Percentiles rank a stretch among this genome's conserved stretches.
Evolutionary conservation across 768 basidiomycete genomes (phyloP).

Genomic region (Suillus paluster): DNA sequence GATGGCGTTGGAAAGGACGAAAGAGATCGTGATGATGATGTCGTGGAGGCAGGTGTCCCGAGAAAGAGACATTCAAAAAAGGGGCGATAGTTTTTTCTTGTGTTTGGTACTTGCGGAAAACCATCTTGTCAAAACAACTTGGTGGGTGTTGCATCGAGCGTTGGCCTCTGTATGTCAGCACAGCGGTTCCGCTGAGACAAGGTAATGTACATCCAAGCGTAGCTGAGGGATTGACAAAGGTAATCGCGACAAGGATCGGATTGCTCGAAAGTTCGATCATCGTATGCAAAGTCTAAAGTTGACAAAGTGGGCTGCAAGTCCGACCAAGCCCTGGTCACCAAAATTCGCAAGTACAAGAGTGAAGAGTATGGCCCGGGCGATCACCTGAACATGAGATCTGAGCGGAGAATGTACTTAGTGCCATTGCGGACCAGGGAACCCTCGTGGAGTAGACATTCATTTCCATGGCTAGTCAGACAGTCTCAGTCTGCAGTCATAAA

Average conservation of each 20-base stretch:
- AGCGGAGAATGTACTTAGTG: slow-evolving; percentile 75
- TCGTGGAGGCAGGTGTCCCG: slow-evolving; percentile 90
- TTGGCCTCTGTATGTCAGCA: not conserved
- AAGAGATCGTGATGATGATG: slow-evolving; percentile 90
- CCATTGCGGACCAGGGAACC: slow-evolving; percentile 60
- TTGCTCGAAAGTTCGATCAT: not conserved
- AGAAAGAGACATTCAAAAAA: slow-evolving; percentile 58
- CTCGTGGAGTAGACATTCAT: slow-evolving; percentile 74
- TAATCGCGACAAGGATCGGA: no score
- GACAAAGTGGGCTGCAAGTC: not conserved
- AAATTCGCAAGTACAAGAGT: not conserved
- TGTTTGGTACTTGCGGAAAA: not conserved
- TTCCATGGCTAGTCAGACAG: slow-evolving; percentile 57
- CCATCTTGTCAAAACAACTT: not conserved
- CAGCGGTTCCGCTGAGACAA: not conserved
- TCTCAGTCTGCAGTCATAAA: slow-evolving; percentile 12
- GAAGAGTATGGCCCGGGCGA: not conserved
- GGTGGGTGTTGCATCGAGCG: not conserved
- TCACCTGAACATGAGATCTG: slow-evolving; percentile 69
- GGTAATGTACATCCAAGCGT: not conserved
- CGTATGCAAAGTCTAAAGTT: not conserved
- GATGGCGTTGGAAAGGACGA: slow-evolving; percentile 66
- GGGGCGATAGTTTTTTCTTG: slow-evolving; percentile 35
- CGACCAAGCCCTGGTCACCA: not conserved
- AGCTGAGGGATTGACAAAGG: not conserved